Percentiles rank a stretch among this genome's conserved stretches.
These are phyloP conservation scores for Trametes cinnabarina DNA, from an alignment of 768 basidiomycete genomes.

Conservation along the genomic window DNA sequence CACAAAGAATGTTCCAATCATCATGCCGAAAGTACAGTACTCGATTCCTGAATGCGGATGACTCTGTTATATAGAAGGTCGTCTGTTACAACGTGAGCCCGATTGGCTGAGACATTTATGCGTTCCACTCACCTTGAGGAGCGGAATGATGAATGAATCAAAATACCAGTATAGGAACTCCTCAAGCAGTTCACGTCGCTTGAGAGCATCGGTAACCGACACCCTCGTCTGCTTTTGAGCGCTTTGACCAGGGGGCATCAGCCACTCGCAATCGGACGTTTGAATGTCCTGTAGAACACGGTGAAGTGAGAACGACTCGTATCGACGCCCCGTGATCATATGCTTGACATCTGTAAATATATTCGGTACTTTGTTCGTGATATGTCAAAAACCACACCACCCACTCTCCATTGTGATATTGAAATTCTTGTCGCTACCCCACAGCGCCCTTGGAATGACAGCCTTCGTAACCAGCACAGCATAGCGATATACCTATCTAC, in stretches of 20 bases:
- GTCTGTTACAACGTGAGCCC: slow-evolving; percentile 50
- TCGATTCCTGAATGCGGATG: slow-evolving; percentile 77
- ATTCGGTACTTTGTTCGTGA: background rate
- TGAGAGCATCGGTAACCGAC: slow-evolving; percentile 64
- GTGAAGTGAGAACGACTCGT: slow-evolving; percentile 79
- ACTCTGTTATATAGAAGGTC: slow-evolving; percentile 92
- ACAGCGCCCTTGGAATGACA: slow-evolving; percentile 73
- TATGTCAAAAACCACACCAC: slow-evolving; percentile 28
- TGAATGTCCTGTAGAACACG: slow-evolving; percentile 72
- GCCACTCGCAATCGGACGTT: slow-evolving; percentile 77
- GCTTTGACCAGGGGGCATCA: slow-evolving; percentile 46
- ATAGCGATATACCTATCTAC: slow-evolving; percentile 65
- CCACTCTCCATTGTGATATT: slow-evolving; percentile 55
- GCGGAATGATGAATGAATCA: slow-evolving; percentile 74
- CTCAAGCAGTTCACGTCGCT: slow-evolving; percentile 76
- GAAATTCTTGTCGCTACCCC: slow-evolving; percentile 74
- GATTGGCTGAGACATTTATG: background rate
- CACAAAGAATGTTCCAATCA: slow-evolving; percentile 84
- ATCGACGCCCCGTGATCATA: slow-evolving; percentile 77
- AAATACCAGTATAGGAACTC: slow-evolving; percentile 97
- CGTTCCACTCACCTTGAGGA: slow-evolving; percentile 62
- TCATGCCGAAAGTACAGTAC: slow-evolving; percentile 93
- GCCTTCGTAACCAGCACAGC: slow-evolving; percentile 57
- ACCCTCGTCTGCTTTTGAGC: slow-evolving; percentile 45
- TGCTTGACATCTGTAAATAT: slow-evolving; percentile 57